Evolutionary conservation across 1,284 basidiomycete genomes (phyloP), one percentile per base, ranked within the genome.

Genomic region (Kalmanozyma brasiliensis): DNA sequence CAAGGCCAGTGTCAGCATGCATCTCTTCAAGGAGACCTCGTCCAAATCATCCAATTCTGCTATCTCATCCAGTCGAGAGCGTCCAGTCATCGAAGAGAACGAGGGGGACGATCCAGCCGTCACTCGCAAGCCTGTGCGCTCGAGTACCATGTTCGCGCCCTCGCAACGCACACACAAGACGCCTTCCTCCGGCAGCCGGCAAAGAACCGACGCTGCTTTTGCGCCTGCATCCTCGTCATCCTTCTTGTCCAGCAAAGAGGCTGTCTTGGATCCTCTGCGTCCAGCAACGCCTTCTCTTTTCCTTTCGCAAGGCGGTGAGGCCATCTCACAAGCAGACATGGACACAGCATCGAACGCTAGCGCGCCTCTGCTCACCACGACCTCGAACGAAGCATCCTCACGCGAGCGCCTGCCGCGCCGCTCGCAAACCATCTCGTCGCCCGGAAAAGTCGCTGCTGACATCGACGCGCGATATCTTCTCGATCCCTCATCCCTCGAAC

Each of bases 21-120:
- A 78, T 22, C 57, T 78, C n/a, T 78, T 78, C 66, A 77, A 76
- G 38, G 74, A 77, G 56, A 74, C 76, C 13, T 74, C 68, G 4
- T 55, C 58, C 13, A 60, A 64, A 26, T 40, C 67, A 0, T 70
- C 67, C 11, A 55, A 58, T 11, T 32, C 51, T 24, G 63, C 57
- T 13, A 38, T 59, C 10, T 52, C 57, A 16, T 24, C 52, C 40
- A 60, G 57, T 19, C 56, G 57, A 29, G 57, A 56, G 4, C 41
- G 57, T 10, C 41, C 57, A 5, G 43, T 56, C 51, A 47, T 66
- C 17, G 57, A 60, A 10, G 57, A 66, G 17, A 30, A 48, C 29
- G 46, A 61, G 13, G 9, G 33, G 16, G 36, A 52, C 29, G 55
- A 58, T 4, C 16, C 40, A 14, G 48, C 41, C 10, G 26, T 20